Base-by-base conservation (phyloP, 2,329 filamentous ascomycete genomes). In the Cercospora sp. region DNA sequence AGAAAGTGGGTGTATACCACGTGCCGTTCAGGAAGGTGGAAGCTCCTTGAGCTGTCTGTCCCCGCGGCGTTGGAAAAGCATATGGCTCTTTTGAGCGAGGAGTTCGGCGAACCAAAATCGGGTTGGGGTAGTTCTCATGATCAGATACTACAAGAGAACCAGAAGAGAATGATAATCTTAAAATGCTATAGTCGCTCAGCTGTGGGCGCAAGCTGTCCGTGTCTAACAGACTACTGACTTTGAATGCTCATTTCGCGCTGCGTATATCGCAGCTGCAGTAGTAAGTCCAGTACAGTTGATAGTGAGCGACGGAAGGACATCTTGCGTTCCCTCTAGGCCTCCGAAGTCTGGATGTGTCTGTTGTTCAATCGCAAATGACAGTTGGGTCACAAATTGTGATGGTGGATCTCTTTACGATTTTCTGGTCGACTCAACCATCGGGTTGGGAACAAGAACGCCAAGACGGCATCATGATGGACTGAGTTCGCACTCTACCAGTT, bases 1-100 rank as follows among this genome's bases (percentile, higher is more conserved):
- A 48, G 57, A 63, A 64, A 31, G 42, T 61, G n/a, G 40, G 61
- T 2, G 20, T 62, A 18, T 31, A 36, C 26, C 61, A 57, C 7
- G 48, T 64, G 7, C 30, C 45, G 8, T 26, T 57, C 10, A 23
- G 31, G 18, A 30, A 12, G 3, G 61, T 42, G 31, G 53, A 57
- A 31, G 28, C 12, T 28, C 23, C 28, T 31, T 53, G 48, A 53
- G 2, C 13, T 9, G 4, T 12, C 33, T 53, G 4, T 5, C 26
- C 10, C 48, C 4, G 1, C 10, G 20, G 13, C 1, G 16, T 16
- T 53, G 5, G 48, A 53, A 28, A 28, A 20, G 26, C 48, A 9
- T 26, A 53, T 6, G 36, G 6, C 36, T n/a, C 3, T 42, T 42
- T 42, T 42, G 36, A 42, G 36, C 36, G 36, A 42, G 36, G 36